Percentiles rank a stretch among this genome's conserved stretches.
phyloP scores from a whole-genome alignment of 2,329 filamentous ascomycete species.

The Cladosporium colombiae region DNA sequence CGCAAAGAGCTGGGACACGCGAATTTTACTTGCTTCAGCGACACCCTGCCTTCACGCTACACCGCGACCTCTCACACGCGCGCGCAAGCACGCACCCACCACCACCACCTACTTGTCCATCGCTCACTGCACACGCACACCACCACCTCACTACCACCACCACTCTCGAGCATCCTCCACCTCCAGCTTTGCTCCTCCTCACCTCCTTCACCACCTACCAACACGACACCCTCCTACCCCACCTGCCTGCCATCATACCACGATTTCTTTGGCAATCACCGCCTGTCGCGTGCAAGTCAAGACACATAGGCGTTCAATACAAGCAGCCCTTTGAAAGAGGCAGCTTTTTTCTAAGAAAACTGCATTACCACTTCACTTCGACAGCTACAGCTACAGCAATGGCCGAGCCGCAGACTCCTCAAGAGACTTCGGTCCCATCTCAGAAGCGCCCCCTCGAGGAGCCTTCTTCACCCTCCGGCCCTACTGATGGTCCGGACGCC shows the following conservation, averaged over 20 bases:
- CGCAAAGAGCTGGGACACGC: conserved; percentile 16
- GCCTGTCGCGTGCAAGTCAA: conserved; percentile 14
- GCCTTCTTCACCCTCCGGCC: conserved; percentile 88
- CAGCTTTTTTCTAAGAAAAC: conserved; percentile 4
- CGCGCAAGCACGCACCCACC: conserved; percentile 2
- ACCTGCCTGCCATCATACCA: not conserved
- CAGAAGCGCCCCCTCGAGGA: conserved; percentile 97
- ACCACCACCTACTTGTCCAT: not conserved
- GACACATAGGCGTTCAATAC: conserved; percentile 17
- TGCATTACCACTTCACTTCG: not conserved
- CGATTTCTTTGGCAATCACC: conserved; percentile 13
- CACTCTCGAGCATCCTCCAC: conserved; percentile 13
- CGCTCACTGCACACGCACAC: conserved; percentile 15
- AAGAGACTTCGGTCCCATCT: conserved; percentile 56
- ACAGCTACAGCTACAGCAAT: conserved; percentile 23
- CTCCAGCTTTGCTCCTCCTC: conserved; percentile 11
- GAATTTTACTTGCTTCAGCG: conserved; percentile 9
- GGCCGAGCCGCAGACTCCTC: conserved; percentile 38
- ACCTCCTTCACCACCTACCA: conserved; percentile 11
- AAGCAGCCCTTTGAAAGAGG: conserved; percentile 10
- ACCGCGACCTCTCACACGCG: conserved; percentile 8
- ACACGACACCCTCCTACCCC: conserved; percentile 12
- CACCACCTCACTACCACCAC: not conserved
- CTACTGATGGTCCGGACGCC: conserved; percentile 90
- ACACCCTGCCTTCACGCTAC: conserved; percentile 15